Evolutionary conservation across 1,284 basidiomycete genomes (phyloP).

Genomic region (Thecaphora frezii): DNA sequence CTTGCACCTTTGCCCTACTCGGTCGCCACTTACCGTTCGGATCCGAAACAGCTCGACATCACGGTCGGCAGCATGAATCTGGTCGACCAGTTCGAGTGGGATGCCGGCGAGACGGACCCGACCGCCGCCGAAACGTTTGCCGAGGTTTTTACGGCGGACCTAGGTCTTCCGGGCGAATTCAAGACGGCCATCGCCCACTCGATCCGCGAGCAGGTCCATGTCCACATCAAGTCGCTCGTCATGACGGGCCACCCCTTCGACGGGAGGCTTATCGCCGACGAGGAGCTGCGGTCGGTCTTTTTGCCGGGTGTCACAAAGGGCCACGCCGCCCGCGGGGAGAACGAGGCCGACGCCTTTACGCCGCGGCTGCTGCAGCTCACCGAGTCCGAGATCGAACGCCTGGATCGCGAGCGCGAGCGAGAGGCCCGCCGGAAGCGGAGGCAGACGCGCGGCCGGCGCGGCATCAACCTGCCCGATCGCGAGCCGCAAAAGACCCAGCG

Average conservation of each 20-base stretch:
- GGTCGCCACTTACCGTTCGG: constrained; percentile 6
- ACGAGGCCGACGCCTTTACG: constrained; percentile 69
- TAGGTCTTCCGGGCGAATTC: constrained; percentile 82
- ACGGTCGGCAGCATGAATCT: constrained; percentile 90
- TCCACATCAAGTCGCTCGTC: constrained; percentile 88
- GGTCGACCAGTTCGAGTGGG: constrained; percentile 98
- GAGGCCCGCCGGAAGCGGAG: constrained; percentile 81
- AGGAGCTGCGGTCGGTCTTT: constrained; percentile 87
- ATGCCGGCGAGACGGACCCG: constrained; percentile 71
- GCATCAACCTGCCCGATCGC: constrained; percentile 86
- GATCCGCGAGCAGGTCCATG: constrained; percentile 91
- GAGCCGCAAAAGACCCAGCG: constrained; percentile 89
- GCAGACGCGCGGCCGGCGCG: constrained; percentile 82
- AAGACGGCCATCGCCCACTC: constrained; percentile 93
- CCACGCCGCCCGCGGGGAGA: constrained; percentile 67
- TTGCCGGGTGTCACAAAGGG: constrained; percentile 69
- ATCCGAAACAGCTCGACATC: constrained; percentile 81
- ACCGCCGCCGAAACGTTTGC: constrained; percentile 92
- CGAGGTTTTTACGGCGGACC: constrained; percentile 78
- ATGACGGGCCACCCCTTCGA: constrained; percentile 84
- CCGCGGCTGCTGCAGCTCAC: constrained; percentile 85
- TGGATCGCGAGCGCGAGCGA: constrained; percentile 90
- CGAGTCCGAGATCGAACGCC: constrained; percentile 79
- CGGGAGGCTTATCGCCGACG: constrained; percentile 77
- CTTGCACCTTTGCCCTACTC: not conserved